Conservation (phyloP, 306 rosid species). For the Datisca glomerata region DNA sequence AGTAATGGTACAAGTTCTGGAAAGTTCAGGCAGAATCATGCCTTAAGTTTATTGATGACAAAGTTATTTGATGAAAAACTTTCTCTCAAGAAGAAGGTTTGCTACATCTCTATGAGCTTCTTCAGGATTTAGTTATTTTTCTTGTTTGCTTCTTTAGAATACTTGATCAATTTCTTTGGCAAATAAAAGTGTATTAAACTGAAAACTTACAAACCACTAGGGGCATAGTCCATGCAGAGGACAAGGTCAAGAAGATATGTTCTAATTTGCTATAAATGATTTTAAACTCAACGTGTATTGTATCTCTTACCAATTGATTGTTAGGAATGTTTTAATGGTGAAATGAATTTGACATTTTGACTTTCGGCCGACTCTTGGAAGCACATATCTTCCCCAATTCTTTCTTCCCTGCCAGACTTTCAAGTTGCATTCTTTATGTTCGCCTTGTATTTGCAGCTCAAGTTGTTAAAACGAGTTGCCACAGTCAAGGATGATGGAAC, state of each 20-base stretch:
- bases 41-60: conserved; percentile 12
- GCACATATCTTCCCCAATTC: too few relatives aligned
- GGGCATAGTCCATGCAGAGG: too few relatives aligned
- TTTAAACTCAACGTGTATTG: background rate
- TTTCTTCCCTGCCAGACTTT: too few relatives aligned
- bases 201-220: too few relatives aligned
- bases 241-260: too few relatives aligned
- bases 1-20: conserved; percentile 12
- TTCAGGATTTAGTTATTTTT: background rate
- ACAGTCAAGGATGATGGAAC: conserved; percentile 58
- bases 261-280: background rate
- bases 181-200: background rate
- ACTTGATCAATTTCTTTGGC: background rate
- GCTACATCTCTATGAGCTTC: conserved; percentile 3
- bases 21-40: conserved; percentile 14
- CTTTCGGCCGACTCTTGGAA: too few relatives aligned
- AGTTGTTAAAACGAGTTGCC: conserved; percentile 37
- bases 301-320: background rate
- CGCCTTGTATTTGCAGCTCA: conserved; percentile 30
- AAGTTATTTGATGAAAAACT: conserved; percentile 52
- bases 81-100: conserved; percentile 66
- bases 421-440: background rate
- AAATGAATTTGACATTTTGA: background rate
- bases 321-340: background rate
- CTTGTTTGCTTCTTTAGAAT: background rate